These are phyloP conservation scores for Betula pendula DNA, from an alignment of 306 rosid species.

Conservation along the genomic window DNA sequence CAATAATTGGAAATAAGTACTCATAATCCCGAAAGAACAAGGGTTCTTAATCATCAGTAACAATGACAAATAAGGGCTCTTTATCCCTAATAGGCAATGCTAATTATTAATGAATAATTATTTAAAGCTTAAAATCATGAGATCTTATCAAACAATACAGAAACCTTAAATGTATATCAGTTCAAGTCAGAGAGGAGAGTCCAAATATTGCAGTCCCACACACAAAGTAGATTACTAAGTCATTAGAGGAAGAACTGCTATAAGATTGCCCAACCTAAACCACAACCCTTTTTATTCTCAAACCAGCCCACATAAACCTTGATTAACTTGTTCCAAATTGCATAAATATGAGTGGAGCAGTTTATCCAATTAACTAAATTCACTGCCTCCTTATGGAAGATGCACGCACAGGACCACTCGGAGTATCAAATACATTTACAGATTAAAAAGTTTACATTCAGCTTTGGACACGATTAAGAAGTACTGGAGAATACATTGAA, in stretches of 20 bases:
- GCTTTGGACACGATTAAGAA: background rate
- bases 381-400: background rate
- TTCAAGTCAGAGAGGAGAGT: background rate
- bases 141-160: no score
- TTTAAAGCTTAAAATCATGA: no score
- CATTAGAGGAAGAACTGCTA: background rate
- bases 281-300: background rate
- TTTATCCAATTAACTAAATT: slow-evolving; percentile 1
- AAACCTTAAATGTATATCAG: background rate
- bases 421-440: background rate
- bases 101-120: no score
- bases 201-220: background rate
- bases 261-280: background rate
- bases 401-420: background rate
- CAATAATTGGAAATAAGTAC: no score
- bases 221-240: background rate
- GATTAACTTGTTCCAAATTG: background rate
- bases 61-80: no score
- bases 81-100: no score
- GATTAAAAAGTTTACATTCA: background rate
- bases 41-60: no score
- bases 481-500: background rate
- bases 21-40: no score
- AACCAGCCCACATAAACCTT: background rate
- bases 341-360: background rate